phyloP scores from a whole-genome alignment of 208 protist genomes.

The Trypanosoma platydactyli region DNA sequence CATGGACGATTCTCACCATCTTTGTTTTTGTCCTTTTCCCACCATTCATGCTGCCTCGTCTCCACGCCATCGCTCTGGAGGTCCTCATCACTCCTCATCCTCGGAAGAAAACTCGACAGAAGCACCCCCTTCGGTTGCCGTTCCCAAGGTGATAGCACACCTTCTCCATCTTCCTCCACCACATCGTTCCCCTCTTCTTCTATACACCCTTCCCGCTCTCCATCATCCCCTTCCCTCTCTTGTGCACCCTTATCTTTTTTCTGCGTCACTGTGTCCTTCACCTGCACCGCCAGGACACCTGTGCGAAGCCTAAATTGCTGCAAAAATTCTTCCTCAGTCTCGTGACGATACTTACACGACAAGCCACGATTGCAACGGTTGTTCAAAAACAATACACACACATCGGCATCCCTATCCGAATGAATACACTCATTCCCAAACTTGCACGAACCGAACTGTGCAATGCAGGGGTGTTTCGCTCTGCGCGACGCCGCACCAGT shows the following conservation, averaged over 20 bases:
- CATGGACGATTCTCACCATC: background rate
- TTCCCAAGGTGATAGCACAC: background rate
- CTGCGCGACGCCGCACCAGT: background rate
- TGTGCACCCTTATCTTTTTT: no score
- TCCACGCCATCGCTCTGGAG: background rate
- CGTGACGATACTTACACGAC: slow-evolving; percentile 65
- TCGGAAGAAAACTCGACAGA: slow-evolving; percentile 18
- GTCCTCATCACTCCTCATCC: background rate
- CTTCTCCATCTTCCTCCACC: background rate
- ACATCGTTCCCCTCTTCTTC: background rate
- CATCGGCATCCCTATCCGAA: slow-evolving; percentile 59
- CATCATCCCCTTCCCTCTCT: background rate
- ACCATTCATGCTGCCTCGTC: background rate
- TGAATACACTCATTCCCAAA: slow-evolving; percentile 62
- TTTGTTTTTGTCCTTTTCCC: background rate
- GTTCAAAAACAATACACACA: slow-evolving; percentile 73
- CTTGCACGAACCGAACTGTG: slow-evolving; percentile 72
- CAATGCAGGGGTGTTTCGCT: slow-evolving; percentile 63
- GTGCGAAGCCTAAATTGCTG: slow-evolving; percentile 14
- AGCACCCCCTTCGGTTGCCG: background rate
- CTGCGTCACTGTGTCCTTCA: no score
- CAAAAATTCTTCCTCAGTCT: slow-evolving; percentile 47
- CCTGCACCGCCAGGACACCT: no score
- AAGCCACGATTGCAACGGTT: slow-evolving; percentile 41
- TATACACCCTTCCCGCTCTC: background rate